These are phyloP conservation scores for Mallotus repandus DNA, from an alignment of 441 rosid species.

Conservation along the genomic window DNA sequence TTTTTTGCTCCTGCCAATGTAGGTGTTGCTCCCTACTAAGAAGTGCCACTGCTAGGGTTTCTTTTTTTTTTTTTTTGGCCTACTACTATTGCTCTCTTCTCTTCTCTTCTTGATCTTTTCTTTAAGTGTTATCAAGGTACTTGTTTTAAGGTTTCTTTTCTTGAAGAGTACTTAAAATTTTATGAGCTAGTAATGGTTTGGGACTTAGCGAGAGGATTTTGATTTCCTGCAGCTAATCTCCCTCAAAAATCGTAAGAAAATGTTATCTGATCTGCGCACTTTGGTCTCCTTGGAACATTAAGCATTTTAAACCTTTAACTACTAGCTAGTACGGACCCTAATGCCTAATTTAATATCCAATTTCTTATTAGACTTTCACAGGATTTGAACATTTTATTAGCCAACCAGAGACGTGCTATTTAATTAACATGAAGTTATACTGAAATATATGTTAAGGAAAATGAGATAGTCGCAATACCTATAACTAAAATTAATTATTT, in stretches of 20 bases:
- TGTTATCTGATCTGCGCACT: conserved; percentile 11
- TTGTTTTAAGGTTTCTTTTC: neutral
- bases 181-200: neutral
- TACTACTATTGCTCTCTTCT: neutral
- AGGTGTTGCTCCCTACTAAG: conserved; percentile 66
- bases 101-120: neutral
- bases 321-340: no score
- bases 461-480: no score
- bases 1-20: conserved; percentile 61
- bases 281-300: neutral
- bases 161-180: neutral
- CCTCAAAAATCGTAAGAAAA: conserved; percentile 9
- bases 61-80: conserved; percentile 8
- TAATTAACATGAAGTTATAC: no score
- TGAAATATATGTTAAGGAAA: no score
- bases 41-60: conserved; percentile 23
- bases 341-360: no score
- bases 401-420: no score
- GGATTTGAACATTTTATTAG: no score
- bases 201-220: conserved; percentile 20
- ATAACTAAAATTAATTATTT: no score
- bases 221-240: conserved; percentile 17
- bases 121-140: conserved; percentile 11
- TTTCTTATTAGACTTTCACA: no score
- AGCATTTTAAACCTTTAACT: neutral